Conservation (phyloP, 2,329 filamentous ascomycete genomes). For the Colletotrichum orbiculare region DNA sequence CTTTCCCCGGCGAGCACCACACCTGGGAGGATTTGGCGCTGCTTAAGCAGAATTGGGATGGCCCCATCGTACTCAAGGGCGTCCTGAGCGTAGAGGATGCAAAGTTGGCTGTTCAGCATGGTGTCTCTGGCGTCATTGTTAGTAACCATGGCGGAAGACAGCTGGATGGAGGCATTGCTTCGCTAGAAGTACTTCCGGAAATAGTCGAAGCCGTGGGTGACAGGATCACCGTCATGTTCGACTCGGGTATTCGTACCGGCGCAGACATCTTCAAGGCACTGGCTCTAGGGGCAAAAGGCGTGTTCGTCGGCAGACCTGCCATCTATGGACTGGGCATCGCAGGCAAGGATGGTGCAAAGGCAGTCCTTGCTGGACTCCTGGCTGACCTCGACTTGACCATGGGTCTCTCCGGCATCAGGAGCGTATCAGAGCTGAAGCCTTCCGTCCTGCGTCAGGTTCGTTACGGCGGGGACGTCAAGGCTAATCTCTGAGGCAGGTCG, state of each 20-base stretch:
- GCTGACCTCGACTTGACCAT: slow-evolving; percentile 67
- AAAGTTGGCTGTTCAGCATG: slow-evolving; percentile 60
- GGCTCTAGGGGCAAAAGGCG: slow-evolving; percentile 66
- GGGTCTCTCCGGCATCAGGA: slow-evolving; percentile 63
- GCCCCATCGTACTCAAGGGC: slow-evolving; percentile 62
- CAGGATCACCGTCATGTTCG: slow-evolving; percentile 70
- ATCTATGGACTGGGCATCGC: slow-evolving; percentile 56
- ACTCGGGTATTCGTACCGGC: slow-evolving; percentile 68
- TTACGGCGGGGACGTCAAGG: slow-evolving; percentile 48
- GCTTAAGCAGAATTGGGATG: slow-evolving; percentile 69
- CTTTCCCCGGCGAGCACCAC: slow-evolving; percentile 64
- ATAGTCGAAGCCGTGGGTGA: slow-evolving; percentile 69
- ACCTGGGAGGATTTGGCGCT: slow-evolving; percentile 72
- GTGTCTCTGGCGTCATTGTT: slow-evolving; percentile 69
- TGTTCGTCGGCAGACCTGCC: slow-evolving; percentile 64
- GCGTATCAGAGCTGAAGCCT: slow-evolving; percentile 49
- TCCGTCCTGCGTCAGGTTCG: slow-evolving; percentile 46
- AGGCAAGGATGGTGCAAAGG: slow-evolving; percentile 64
- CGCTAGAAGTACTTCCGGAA: slow-evolving; percentile 67
- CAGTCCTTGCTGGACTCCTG: slow-evolving; percentile 61
- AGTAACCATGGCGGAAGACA: slow-evolving; percentile 69
- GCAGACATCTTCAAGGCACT: slow-evolving; percentile 70
- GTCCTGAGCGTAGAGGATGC: slow-evolving; percentile 47
- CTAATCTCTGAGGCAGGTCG: slow-evolving; percentile 42
- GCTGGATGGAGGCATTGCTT: slow-evolving; percentile 57